A percentile compares a stretch with the other conserved stretches of the same genome.
Conservation (phyloP, 2,329 filamentous ascomycete species). For the Fusarium lyarnte region DNA sequence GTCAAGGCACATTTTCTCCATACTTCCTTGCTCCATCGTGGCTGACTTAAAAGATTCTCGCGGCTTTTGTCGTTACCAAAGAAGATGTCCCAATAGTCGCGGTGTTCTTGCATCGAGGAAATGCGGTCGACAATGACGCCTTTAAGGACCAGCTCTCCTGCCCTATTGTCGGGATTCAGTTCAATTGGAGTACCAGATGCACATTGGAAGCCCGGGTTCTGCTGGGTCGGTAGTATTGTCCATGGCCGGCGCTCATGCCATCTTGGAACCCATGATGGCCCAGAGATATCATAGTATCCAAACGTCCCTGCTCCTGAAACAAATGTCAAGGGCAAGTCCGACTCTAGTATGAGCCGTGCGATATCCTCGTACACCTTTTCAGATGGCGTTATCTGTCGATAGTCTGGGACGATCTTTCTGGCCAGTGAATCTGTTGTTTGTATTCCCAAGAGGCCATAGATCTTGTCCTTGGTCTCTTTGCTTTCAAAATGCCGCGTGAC, state of each 20-base stretch:
- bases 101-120: rapidly evolving
- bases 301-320: neutral
- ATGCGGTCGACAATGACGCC: rapidly evolving
- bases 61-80: neutral
- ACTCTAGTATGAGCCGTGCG: rapidly evolving
- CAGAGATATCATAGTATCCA: rapidly evolving
- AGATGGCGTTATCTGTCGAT: rapidly evolving
- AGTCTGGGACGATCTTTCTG: neutral
- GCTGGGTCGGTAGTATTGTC: neutral
- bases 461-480: neutral
- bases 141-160: neutral
- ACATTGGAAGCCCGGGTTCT: rapidly evolving
- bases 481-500: rapidly evolving
- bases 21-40: rapidly evolving
- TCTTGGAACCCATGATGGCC: neutral
- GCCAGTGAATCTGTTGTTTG: rapidly evolving
- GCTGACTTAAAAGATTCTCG: rapidly evolving
- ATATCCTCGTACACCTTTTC: rapidly evolving
- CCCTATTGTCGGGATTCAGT: rapidly evolving
- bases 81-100: rapidly evolving
- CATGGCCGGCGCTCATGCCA: neutral
- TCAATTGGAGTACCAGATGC: rapidly evolving
- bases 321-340: rapidly evolving
- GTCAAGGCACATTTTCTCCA: neutral
- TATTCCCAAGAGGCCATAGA: rapidly evolving